Conservation (phyloP, 73 alveolate genomes). For the Uronychia binucleata region DNA sequence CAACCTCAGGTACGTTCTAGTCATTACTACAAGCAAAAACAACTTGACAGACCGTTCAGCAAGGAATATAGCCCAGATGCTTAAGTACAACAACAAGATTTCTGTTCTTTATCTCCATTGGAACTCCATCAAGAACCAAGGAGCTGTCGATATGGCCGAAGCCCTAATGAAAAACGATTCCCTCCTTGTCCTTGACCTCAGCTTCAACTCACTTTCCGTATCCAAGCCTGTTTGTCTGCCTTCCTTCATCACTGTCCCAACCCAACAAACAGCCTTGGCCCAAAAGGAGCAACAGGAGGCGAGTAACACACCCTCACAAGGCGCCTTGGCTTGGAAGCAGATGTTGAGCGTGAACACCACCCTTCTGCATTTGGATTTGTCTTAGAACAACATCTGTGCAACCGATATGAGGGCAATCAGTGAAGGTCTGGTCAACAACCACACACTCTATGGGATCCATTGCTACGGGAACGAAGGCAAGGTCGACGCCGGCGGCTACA, state of each 20-base stretch:
- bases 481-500: conserved; percentile 51
- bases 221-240: too few species aligned
- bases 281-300: too few species aligned
- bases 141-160: conserved; percentile 29
- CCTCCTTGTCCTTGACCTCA: conserved; percentile 26
- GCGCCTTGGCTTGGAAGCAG: neutral
- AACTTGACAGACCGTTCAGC: conserved; percentile 25
- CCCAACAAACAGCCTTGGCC: too few species aligned
- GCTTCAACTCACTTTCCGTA: conserved; percentile 31
- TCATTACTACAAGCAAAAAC: too few species aligned
- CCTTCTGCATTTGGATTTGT: conserved; percentile 40
- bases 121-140: conserved; percentile 44
- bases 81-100: conserved; percentile 13
- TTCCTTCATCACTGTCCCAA: too few species aligned
- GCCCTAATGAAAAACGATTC: conserved; percentile 24
- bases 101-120: conserved; percentile 51
- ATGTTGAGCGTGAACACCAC: conserved; percentile 8
- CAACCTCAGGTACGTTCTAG: too few species aligned
- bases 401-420: conserved; percentile 33
- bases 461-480: conserved; percentile 56
- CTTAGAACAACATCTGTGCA: conserved; percentile 13
- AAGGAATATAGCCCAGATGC: conserved; percentile 8
- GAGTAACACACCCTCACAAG: too few species aligned
- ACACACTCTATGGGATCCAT: conserved; percentile 56
- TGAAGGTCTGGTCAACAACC: conserved; percentile 52